Evolutionary conservation across 768 basidiomycete species (phyloP).

Genomic region (Agaricus subrufescens): DNA sequence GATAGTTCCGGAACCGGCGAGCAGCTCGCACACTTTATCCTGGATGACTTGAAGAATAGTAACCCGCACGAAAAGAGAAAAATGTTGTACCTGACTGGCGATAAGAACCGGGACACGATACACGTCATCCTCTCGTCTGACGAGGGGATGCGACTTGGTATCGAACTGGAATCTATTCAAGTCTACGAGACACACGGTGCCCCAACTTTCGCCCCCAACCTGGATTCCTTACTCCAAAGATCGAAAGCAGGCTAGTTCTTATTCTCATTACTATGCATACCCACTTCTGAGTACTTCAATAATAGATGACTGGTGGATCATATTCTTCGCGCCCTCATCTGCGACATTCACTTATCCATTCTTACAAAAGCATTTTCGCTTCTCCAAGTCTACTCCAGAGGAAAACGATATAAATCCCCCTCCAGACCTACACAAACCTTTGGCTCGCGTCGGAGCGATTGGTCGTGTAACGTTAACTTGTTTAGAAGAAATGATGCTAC

Average conservation of each 20-base stretch:
- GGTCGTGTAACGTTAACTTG: constrained; percentile 15
- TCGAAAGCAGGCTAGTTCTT: neutral
- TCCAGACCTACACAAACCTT: neutral
- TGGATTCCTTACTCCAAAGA: constrained; percentile 19
- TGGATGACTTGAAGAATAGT: constrained; percentile 25
- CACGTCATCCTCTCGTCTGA: constrained; percentile 35
- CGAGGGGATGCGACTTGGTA: constrained; percentile 24
- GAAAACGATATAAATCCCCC: neutral
- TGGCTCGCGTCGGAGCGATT: constrained; percentile 13
- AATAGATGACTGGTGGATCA: constrained; percentile 17
- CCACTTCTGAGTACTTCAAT: neutral
- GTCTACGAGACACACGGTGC: constrained; percentile 71
- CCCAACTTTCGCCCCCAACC: constrained; percentile 39
- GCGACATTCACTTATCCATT: constrained; percentile 12
- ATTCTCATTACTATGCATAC: neutral
- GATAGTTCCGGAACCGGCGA: constrained; percentile 63
- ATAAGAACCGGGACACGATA: constrained; percentile 78
- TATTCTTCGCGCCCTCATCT: constrained; percentile 18
- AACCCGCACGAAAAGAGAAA: constrained; percentile 15
- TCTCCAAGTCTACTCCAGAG: neutral
- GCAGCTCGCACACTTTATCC: constrained; percentile 60
- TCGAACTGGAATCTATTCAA: constrained; percentile 47
- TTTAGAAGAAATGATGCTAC: constrained; percentile 12
- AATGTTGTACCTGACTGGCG: constrained; percentile 77
- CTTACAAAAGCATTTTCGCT: constrained; percentile 11